Base-by-base conservation (phyloP, 768 basidiomycete genomes). In the Tylopilus sp. region DNA sequence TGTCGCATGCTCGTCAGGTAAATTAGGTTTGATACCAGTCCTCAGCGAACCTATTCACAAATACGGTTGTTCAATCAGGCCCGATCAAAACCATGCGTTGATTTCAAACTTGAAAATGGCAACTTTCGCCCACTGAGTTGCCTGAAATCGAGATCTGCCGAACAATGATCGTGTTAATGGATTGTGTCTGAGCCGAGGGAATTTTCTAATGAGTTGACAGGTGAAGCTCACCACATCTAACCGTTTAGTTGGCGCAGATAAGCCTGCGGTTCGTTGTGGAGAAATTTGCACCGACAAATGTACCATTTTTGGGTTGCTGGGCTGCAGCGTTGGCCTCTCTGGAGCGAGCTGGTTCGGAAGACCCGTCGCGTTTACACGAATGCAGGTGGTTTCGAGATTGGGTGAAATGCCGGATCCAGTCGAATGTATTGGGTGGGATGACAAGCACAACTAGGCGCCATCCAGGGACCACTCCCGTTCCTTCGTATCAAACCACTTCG, bases 261-360 rank as follows among this genome's bases (percentile, higher is more conserved):
- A 37, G 17, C 47, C 22, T 33, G 19, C 11, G n/a, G 28, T 37
- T 48, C 26, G 14, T 19, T 13, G 17, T 3, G 12, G 25, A 8
- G 10, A 28, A n/a, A 24, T 14, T 7, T 36, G 34, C 21, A 9
- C 8, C 22, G 44, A 21, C 36, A 25, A 24, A 14, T 17, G 43
- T n/a, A 16, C 45, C 52, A 9, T 40, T 53, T 53, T 52, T 25
- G 53, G 58, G 9, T 14, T 28, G 6, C n/a, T 30, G 13, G 25
- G 11, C 21, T n/a, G 13, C 24, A 17, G 11, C 22, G 10, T 14
- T 10, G 11, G 5, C 24, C 36, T 25, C 13, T 25, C 6, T 12
- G 28, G n/a, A n/a, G 17, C 24, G 58, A 54, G 24, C 62, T 49
- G 50, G 62, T 43, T 63, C 44, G 49, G 7, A 4, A 22, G 49